phyloP scores from a whole-genome alignment of 1,284 basidiomycete genomes.

The Trametes versicolor region DNA sequence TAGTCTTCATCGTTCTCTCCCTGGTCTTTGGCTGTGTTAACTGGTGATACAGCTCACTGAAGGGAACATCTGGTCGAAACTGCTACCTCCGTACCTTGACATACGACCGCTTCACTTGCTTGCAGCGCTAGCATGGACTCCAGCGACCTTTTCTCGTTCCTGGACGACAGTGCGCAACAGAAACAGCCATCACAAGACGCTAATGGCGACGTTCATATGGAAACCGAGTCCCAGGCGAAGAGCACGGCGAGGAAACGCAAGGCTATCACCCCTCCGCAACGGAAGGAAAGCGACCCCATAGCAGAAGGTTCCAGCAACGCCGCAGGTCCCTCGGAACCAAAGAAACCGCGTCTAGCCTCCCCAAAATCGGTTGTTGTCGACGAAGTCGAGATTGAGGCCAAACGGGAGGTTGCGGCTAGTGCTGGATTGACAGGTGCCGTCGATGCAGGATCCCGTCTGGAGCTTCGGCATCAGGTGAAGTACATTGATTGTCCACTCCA shows the following conservation, averaged over 20 bases:
- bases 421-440: constrained; percentile 80
- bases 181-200: constrained; percentile 28
- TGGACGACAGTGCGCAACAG: constrained; percentile 46
- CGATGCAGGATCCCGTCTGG: constrained; percentile 73
- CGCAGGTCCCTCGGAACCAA: constrained; percentile 42
- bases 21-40: too few species aligned
- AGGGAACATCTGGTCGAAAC: background rate
- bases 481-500: background rate
- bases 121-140: constrained; percentile 28
- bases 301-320: constrained; percentile 33
- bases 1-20: too few species aligned
- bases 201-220: constrained; percentile 34
- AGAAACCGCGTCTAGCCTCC: constrained; percentile 62
- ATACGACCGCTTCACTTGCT: background rate
- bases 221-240: constrained; percentile 27
- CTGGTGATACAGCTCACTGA: too few species aligned
- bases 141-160: constrained; percentile 54
- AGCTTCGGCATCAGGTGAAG: constrained; percentile 81
- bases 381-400: constrained; percentile 91
- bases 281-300: constrained; percentile 22
- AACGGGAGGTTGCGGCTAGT: constrained; percentile 87
- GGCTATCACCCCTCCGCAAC: constrained; percentile 28
- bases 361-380: constrained; percentile 83
- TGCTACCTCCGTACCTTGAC: background rate
- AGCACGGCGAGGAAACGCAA: constrained; percentile 44